phyloP scores from a whole-genome alignment of 148 eudicot species.

The Chenopodium album region DNA sequence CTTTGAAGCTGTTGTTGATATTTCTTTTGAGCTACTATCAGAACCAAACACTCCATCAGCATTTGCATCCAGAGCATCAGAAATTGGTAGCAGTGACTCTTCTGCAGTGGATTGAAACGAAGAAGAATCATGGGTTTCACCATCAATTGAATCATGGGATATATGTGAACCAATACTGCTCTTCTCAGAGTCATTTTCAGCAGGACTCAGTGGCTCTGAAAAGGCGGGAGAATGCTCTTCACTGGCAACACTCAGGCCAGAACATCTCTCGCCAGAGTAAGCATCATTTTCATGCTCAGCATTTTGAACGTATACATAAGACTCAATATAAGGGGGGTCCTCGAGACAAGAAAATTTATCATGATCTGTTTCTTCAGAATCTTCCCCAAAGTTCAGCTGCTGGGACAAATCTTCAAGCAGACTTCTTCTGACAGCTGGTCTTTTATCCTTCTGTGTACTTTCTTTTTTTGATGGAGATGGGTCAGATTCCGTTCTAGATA shows the following conservation, averaged over 20 bases:
- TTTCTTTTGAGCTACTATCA: slow-evolving; percentile 30
- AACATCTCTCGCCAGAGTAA: slow-evolving; percentile 27
- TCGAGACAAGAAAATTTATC: slow-evolving; percentile 23
- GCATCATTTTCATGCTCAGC: slow-evolving; percentile 25
- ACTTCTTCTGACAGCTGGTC: slow-evolving; percentile 57
- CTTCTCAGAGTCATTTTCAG: slow-evolving; percentile 47
- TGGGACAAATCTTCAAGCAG: slow-evolving; percentile 67
- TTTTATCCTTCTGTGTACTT: slow-evolving; percentile 33
- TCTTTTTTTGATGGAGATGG: slow-evolving; percentile 54
- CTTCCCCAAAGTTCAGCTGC: slow-evolving; percentile 63
- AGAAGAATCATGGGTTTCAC: slow-evolving; percentile 26
- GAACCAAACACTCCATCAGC: slow-evolving; percentile 15
- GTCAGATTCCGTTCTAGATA: slow-evolving; percentile 70
- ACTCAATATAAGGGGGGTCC: slow-evolving; percentile 26
- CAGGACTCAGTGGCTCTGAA: slow-evolving; percentile 55
- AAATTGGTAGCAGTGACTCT: slow-evolving; percentile 27
- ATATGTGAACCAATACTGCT: slow-evolving; percentile 60
- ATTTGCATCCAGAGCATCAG: slow-evolving; percentile 24
- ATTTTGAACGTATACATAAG: slow-evolving; percentile 33
- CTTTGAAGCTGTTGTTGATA: slow-evolving; percentile 29
- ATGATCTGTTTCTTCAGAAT: slow-evolving; percentile 29
- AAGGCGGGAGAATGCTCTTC: slow-evolving; percentile 58
- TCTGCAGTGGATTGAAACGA: slow-evolving; percentile 30
- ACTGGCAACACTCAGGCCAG: slow-evolving; percentile 41
- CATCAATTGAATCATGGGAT: slow-evolving; percentile 46